phyloP scores from a whole-genome alignment of 805 yeast genomes.

The Kuraishia ogatae region DNA sequence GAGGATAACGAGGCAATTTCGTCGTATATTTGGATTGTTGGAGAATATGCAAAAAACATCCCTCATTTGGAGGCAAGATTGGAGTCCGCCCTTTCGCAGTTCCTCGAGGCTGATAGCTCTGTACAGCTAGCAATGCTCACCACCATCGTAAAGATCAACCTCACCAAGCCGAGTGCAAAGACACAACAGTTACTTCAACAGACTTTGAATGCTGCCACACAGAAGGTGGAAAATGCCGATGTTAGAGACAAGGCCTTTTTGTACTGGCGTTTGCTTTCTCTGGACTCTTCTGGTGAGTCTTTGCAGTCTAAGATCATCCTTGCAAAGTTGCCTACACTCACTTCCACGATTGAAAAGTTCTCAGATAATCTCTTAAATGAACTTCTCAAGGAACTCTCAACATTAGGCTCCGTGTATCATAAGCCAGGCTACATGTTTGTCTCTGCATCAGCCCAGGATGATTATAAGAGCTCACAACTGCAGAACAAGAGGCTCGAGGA shows the following conservation, averaged over 20 bases:
- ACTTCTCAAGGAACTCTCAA: conserved; percentile 67
- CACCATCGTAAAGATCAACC: conserved; percentile 49
- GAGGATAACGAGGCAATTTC: conserved; percentile 42
- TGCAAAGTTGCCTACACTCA: conserved; percentile 60
- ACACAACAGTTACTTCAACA: conserved; percentile 41
- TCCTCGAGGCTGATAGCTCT: conserved; percentile 48
- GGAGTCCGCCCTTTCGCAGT: conserved; percentile 36
- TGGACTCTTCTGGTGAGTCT: conserved; percentile 24
- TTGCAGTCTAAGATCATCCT: conserved; percentile 46
- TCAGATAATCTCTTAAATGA: conserved; percentile 61
- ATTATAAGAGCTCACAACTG: conserved; percentile 13
- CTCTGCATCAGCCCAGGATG: conserved; percentile 8
- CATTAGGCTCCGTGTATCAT: conserved; percentile 84
- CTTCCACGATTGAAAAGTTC: conserved; percentile 63
- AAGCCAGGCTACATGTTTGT: conserved; percentile 67
- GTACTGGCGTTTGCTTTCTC: conserved; percentile 70
- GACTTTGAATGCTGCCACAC: conserved; percentile 54
- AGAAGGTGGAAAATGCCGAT: conserved; percentile 61
- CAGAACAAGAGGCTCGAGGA: conserved; percentile 63
- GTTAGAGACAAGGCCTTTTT: conserved; percentile 74
- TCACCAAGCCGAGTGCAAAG: conserved; percentile 21
- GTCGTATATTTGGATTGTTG: conserved; percentile 62
- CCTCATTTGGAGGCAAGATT: conserved; percentile 41
- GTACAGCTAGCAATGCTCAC: conserved; percentile 55
- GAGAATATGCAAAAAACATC: conserved; percentile 60